phyloP scores from a whole-genome alignment of 2,329 filamentous ascomycete genomes.

The Penicillium brevicompactum region DNA sequence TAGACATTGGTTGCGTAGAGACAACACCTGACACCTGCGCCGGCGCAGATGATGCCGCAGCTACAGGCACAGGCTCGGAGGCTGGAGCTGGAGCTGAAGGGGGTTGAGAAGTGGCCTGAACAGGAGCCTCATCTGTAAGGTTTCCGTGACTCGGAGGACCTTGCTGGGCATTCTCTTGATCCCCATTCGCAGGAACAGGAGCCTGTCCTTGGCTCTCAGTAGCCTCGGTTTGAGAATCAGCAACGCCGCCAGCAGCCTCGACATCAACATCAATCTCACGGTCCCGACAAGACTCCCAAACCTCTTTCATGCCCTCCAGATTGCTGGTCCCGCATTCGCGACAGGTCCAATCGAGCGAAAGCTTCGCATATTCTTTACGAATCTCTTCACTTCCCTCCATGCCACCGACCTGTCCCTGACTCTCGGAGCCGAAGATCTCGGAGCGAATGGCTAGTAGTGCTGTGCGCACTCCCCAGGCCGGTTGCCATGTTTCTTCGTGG shows the following conservation, averaged over 20 bases:
- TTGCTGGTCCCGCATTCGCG: constrained; percentile 64
- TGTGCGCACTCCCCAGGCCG: constrained; percentile 93
- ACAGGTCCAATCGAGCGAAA: constrained; percentile 70
- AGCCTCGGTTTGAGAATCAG: constrained; percentile 3
- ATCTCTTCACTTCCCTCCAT: constrained; percentile 73
- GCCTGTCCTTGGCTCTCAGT: not conserved
- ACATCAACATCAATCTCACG: constrained; percentile 35
- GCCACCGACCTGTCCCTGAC: constrained; percentile 85
- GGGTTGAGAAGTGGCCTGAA: not conserved
- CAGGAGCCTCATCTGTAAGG: not conserved
- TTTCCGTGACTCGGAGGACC: not conserved
- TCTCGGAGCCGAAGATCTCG: constrained; percentile 86
- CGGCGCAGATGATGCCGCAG: not conserved
- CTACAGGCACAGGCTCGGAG: not conserved
- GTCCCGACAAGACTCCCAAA: constrained; percentile 33
- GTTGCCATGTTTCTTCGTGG: constrained; percentile 98
- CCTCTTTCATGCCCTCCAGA: constrained; percentile 42
- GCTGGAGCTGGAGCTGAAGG: not conserved
- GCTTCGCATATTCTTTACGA: constrained; percentile 67
- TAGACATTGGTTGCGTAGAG: not conserved
- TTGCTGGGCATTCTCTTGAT: not conserved
- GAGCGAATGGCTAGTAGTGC: constrained; percentile 76
- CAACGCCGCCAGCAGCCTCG: constrained; percentile 53
- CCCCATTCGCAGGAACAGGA: not conserved
- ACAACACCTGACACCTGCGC: not conserved